Conservation (phyloP, 352 stramenopile species). For the Phytopythium vexans region DNA sequence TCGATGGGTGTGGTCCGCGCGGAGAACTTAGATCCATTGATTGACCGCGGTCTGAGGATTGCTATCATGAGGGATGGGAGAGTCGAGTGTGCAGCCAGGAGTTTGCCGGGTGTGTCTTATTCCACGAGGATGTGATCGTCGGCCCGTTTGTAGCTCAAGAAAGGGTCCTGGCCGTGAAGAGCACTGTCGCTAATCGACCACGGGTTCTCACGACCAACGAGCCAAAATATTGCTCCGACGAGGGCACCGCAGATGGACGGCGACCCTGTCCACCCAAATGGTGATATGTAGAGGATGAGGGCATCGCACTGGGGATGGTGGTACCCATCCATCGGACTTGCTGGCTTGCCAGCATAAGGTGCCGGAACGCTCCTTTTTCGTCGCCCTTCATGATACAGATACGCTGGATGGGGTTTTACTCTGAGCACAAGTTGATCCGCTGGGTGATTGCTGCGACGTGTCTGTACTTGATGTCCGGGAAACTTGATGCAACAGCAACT, state of each 20-base stretch:
- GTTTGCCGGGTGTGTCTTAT: neutral
- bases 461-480: neutral
- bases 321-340: slow-evolving; percentile 2
- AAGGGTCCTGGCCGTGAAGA: neutral
- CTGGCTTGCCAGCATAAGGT: neutral
- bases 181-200: neutral
- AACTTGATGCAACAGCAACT: too few relatives aligned
- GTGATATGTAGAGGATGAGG: slow-evolving; percentile 2
- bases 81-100: slow-evolving; percentile 10
- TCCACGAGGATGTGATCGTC: slow-evolving; percentile 3
- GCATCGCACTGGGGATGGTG: neutral
- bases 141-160: too few relatives aligned
- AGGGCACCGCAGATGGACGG: neutral
- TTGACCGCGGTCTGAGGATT: too few relatives aligned
- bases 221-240: neutral
- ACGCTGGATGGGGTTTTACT: too few relatives aligned
- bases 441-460: neutral
- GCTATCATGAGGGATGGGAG: too few relatives aligned
- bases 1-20: too few relatives aligned
- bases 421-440: neutral
- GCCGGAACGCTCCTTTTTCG: neutral
- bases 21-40: too few relatives aligned
- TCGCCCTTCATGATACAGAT: too few relatives aligned
- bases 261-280: too few relatives aligned
- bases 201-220: neutral